phyloP scores from a whole-genome alignment of 2,329 filamentous ascomycete genomes.

The Sordariomycetes sp. region DNA sequence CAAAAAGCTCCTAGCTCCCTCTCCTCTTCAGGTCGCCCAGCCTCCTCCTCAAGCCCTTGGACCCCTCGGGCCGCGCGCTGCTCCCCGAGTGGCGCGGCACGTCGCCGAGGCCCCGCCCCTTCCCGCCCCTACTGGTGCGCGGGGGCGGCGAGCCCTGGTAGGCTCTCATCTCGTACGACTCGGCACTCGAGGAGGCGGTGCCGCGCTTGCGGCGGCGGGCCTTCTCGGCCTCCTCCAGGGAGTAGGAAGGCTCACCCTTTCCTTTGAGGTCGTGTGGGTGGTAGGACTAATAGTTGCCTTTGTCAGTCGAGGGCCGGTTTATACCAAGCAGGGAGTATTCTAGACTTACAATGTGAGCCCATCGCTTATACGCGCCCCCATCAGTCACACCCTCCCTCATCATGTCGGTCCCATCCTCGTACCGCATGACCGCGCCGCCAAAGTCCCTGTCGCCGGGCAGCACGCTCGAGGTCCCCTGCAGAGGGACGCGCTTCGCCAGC shows the following conservation, averaged over 20 bases:
- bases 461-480: constrained; percentile 71
- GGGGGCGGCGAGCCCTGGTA: constrained; percentile 11
- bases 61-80: constrained; percentile 16
- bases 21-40: constrained; percentile 41
- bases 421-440: constrained; percentile 61
- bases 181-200: constrained; percentile 16
- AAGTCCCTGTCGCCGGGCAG: constrained; percentile 62
- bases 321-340: neutral
- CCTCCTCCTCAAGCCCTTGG: constrained; percentile 40
- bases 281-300: constrained; percentile 34
- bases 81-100: constrained; percentile 15
- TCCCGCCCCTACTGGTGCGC: neutral
- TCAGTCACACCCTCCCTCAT: constrained; percentile 60
- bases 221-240: constrained; percentile 53
- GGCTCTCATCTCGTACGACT: constrained; percentile 38
- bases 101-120: constrained; percentile 30
- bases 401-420: constrained; percentile 78
- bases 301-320: neutral
- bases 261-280: constrained; percentile 70
- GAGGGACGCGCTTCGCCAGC: constrained; percentile 60
- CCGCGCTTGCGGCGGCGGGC: constrained; percentile 15
- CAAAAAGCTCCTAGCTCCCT: constrained; percentile 13
- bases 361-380: constrained; percentile 71
- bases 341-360: constrained; percentile 53
- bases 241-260: constrained; percentile 68